A percentile compares a stretch with the other conserved stretches of the same genome.
Evolutionary conservation across 2,329 filamentous ascomycete species (phyloP).

Genomic region (Podosphaera fusca): DNA sequence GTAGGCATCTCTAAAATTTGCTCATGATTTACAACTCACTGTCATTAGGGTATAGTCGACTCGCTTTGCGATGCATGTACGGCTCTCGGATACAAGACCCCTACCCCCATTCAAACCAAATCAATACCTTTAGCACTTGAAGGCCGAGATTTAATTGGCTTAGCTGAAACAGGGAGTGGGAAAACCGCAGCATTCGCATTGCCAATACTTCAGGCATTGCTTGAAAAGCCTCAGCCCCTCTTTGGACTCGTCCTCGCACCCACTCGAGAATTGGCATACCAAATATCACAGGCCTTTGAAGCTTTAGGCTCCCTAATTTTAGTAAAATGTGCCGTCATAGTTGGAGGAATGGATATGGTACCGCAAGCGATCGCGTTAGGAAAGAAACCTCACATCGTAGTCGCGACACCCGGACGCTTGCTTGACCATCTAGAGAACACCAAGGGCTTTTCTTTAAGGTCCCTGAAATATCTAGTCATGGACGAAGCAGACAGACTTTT

Average conservation of each 20-base stretch:
- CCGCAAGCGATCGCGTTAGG: slow-evolving; percentile 72
- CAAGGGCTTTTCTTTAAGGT: slow-evolving; percentile 71
- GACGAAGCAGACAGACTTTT: slow-evolving; percentile 83
- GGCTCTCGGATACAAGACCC: slow-evolving; percentile 56
- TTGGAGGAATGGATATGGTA: slow-evolving; percentile 92
- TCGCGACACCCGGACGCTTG: slow-evolving; percentile 73
- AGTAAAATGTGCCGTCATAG: slow-evolving; percentile 66
- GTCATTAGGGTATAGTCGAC: slow-evolving; percentile 49
- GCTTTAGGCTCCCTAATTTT: slow-evolving; percentile 69
- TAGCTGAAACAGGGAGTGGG: slow-evolving; percentile 86
- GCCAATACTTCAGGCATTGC: slow-evolving; percentile 73
- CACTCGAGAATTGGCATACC: slow-evolving; percentile 77
- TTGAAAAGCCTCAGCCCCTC: slow-evolving; percentile 65
- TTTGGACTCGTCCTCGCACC: slow-evolving; percentile 84
- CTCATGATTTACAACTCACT: neutral
- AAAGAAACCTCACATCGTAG: slow-evolving; percentile 88
- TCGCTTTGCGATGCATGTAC: slow-evolving; percentile 74
- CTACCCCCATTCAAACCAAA: slow-evolving; percentile 74
- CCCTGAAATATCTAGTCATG: slow-evolving; percentile 75
- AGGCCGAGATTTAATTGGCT: slow-evolving; percentile 69
- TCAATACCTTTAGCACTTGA: slow-evolving; percentile 62
- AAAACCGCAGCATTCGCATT: slow-evolving; percentile 92
- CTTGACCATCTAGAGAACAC: slow-evolving; percentile 91
- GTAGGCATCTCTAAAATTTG: slow-evolving; percentile 9
- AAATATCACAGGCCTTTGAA: slow-evolving; percentile 75